Conservation (phyloP, 2,329 filamentous ascomycete species). For the Botrytis fragariae region DNA sequence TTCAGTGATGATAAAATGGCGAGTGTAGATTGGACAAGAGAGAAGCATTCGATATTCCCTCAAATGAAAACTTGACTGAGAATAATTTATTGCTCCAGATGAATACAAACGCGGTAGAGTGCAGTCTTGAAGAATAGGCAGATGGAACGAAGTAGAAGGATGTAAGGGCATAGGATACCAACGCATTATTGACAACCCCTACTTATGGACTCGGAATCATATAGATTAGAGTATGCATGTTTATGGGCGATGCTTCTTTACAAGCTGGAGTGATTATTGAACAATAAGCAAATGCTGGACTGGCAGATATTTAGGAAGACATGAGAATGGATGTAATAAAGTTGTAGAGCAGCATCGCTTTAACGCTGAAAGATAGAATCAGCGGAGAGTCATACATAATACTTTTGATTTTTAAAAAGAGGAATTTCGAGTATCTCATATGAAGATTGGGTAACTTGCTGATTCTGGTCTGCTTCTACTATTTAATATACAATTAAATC, state of each 20-base stretch:
- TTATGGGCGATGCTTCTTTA: neutral
- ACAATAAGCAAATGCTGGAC: neutral
- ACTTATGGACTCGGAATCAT: too few species aligned
- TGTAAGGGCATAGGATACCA: fast-evolving
- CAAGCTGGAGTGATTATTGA: too few species aligned
- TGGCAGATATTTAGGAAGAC: neutral
- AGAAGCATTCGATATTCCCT: too few species aligned
- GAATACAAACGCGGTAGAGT: neutral
- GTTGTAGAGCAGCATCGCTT: neutral
- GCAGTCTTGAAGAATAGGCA: neutral
- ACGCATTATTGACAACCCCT: neutral
- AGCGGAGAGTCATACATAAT: neutral
- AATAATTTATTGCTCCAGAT: neutral
- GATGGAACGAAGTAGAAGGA: too few species aligned
- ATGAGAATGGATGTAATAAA: neutral
- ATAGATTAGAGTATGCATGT: neutral
- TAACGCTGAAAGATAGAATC: neutral
- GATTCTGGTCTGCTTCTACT: neutral
- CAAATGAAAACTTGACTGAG: neutral
- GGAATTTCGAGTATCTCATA: neutral
- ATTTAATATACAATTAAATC: too few species aligned
- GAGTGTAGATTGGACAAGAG: too few species aligned
- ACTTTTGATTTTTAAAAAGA: neutral
- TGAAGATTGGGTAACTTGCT: neutral
- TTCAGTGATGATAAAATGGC: too few species aligned